These are phyloP conservation scores for Nitzschia inconspicua DNA, from an alignment of 108 stramenopile genomes.

Conservation along the genomic window DNA sequence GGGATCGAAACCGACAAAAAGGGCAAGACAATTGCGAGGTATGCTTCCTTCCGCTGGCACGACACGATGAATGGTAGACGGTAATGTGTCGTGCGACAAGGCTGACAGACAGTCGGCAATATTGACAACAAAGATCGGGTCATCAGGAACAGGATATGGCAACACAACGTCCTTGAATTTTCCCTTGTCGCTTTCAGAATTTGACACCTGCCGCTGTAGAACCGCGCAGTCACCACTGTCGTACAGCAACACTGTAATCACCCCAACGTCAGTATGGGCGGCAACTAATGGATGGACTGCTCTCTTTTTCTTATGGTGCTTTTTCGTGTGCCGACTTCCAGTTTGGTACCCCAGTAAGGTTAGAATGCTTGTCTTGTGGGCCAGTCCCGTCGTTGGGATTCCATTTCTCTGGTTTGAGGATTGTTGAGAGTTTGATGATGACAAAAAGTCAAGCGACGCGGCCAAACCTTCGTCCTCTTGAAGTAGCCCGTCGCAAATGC, in stretches of 20 bases:
- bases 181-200: neutral
- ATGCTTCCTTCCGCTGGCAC: constrained; percentile 24
- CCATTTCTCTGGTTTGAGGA: too few species aligned
- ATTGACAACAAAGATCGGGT: constrained; percentile 76
- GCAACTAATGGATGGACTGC: constrained; percentile 54
- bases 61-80: constrained; percentile 73
- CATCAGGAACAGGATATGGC: constrained; percentile 32
- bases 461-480: constrained; percentile 17
- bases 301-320: constrained; percentile 28
- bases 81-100: constrained; percentile 38
- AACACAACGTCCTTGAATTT: constrained; percentile 57
- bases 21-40: constrained; percentile 59
- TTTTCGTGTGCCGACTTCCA: constrained; percentile 54
- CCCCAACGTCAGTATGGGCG: constrained; percentile 74
- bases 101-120: constrained; percentile 79
- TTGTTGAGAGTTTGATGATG: too few species aligned
- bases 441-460: constrained; percentile 21
- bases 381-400: neutral
- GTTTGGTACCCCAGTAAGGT: constrained; percentile 66
- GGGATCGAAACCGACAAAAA: constrained; percentile 69
- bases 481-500: constrained; percentile 60
- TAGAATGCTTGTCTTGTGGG: constrained; percentile 57
- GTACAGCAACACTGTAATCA: constrained; percentile 69
- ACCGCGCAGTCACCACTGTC: constrained; percentile 61
- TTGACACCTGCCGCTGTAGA: constrained; percentile 37